Conservation (phyloP, 148 eudicot genomes). For the Suaeda aralocaspica region DNA sequence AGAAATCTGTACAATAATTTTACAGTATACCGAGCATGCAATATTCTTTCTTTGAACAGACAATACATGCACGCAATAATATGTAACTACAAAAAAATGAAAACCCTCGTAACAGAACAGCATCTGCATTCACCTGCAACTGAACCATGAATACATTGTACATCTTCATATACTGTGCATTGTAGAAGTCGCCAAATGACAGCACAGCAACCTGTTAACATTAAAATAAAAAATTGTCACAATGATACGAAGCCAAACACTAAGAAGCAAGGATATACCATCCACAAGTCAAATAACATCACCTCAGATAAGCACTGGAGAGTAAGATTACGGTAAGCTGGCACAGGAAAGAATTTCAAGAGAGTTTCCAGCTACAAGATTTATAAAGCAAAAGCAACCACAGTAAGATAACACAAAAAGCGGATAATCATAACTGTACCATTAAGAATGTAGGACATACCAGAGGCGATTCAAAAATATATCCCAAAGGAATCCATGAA, state of each 20-base stretch:
- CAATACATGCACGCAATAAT: not conserved
- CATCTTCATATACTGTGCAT: slow-evolving; percentile 75
- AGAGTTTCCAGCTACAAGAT: slow-evolving; percentile 75
- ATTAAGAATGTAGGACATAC: slow-evolving; percentile 39
- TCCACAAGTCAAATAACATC: slow-evolving; percentile 8
- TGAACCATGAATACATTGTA: slow-evolving; percentile 78
- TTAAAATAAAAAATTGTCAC: slow-evolving; percentile 3
- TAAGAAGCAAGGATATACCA: not conserved
- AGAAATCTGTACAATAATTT: no score
- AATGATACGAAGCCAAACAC: not conserved
- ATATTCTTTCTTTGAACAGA: no score
- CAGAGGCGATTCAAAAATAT: slow-evolving; percentile 97
- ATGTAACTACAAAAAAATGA: not conserved
- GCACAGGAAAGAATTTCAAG: slow-evolving; percentile 67
- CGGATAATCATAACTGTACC: not conserved
- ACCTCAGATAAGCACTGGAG: slow-evolving; percentile 97
- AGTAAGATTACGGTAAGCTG: slow-evolving; percentile 85
- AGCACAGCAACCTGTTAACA: slow-evolving; percentile 78
- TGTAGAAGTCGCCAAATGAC: slow-evolving; percentile 79
- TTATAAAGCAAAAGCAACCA: slow-evolving; percentile 5
- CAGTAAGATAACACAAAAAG: not conserved
- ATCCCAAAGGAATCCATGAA: slow-evolving; percentile 98
- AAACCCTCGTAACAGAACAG: not conserved
- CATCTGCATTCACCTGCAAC: slow-evolving; percentile 55
- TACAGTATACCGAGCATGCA: no score